Base-by-base conservation (phyloP, 2,329 filamentous ascomycete species). In the Pochonia chlamydosporia region DNA sequence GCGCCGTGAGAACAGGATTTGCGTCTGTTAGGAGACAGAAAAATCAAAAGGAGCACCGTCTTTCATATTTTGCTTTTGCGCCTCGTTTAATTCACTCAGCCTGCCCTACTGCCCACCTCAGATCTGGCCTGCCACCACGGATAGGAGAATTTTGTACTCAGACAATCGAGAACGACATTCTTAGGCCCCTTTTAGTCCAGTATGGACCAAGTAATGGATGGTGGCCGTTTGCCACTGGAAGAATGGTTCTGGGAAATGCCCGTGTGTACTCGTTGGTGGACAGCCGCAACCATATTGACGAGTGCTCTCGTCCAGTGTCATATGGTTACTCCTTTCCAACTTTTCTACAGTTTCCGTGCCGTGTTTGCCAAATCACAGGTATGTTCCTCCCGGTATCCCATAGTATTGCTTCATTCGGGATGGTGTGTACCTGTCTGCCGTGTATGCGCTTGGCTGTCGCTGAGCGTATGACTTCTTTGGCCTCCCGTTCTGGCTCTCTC, bases 241-340 rank as follows among this genome's bases (percentile, higher is more conserved):
- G 86, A 92, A 57, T 99, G 93, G 93, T 97, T 96, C 69, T 96
- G 89, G 78, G 93, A 99, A 67, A 96, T 96, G 87, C 93, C 93
- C 3, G 82, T 93, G 23, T 95, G 91, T 68, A 99, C 93, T 31
- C 78, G 93, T 52, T 95, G 88, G 85, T 99, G 93, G 93, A 97
- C 93, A 20, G 91, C 89, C 21, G 90, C 91, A 4, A 95, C 91
- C 0, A 83, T 97, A 36, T 73, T 89, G 49, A 93, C 87, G 10
- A 95, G 90, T 56, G 82, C 90, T 14, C 72, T 97, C 57, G 90
- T 97, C 5, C 93, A 97, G 68, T 97, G 90, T 69, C 84, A 95
- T 60, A 84, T 97, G 64, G 74, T 97, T 54, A 93, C 87, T 13
- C 89, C 91, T 8, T 96, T 95, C 62, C 91, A 97, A 70, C 81